phyloP scores from a whole-genome alignment of 192 early-diverging fungal species.

The Allomyces macrogynus region DNA sequence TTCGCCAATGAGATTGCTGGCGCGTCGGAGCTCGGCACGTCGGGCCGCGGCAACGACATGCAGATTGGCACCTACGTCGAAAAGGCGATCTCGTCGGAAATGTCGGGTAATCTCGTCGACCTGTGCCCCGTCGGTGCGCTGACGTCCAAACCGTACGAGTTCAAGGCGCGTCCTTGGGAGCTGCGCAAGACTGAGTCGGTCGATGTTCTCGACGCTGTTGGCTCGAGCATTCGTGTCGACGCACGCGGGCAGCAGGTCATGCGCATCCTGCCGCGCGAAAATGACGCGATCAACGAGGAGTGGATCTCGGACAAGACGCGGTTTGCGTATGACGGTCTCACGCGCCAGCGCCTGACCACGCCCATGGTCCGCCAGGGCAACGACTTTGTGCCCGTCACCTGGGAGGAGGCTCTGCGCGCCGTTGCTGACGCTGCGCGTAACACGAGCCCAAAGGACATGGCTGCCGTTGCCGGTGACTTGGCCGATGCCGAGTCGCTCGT shows the following conservation, averaged over 20 bases:
- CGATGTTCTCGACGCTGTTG: conserved; percentile 86
- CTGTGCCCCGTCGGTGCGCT: conserved; percentile 97
- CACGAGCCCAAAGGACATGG: conserved; percentile 39
- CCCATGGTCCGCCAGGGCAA: conserved; percentile 71
- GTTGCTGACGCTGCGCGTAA: conserved; percentile 44
- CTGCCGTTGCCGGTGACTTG: conserved; percentile 73
- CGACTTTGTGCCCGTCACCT: conserved; percentile 61
- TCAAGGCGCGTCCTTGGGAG: conserved; percentile 90
- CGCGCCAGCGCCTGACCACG: conserved; percentile 80
- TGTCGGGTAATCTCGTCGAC: conserved; percentile 95
- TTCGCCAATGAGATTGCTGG: conserved; percentile 97
- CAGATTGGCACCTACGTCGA: conserved; percentile 94
- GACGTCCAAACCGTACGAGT: conserved; percentile 90
- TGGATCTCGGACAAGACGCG: conserved; percentile 98
- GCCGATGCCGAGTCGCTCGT: conserved; percentile 88
- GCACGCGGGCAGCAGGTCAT: conserved; percentile 89
- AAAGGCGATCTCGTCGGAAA: conserved; percentile 69
- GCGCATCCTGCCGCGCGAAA: conserved; percentile 82
- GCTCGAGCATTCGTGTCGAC: conserved; percentile 88
- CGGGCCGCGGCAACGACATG: conserved; percentile 91
- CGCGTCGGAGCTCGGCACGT: conserved; percentile 80
- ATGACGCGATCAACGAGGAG: conserved; percentile 97
- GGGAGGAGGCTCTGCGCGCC: conserved; percentile 61
- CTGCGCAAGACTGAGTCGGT: conserved; percentile 86
- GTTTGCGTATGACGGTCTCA: conserved; percentile 84